Base-by-base conservation (phyloP, 2,329 filamentous ascomycete genomes). In the Peltaster fructicola region DNA sequence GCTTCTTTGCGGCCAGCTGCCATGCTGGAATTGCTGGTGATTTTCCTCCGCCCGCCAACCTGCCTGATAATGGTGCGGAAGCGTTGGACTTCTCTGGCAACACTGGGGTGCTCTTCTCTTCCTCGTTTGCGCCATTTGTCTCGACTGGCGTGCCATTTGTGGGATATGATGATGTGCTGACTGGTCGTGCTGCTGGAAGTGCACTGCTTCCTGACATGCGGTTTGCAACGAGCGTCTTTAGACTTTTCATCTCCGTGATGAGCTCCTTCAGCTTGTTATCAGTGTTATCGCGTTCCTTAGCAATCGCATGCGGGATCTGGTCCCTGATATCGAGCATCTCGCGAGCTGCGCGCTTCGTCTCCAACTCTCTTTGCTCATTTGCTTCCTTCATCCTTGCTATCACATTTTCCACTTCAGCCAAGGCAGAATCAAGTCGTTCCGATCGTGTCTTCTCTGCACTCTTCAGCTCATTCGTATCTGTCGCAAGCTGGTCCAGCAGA, bases 381-480 rank as follows among this genome's bases (percentile, higher is more conserved):
- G 81, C 72, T 22, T 73, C 66, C 54, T 90, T 92, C 39, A 95
- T 62, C 23, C 85, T 78, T 20, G 60, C 53, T 35, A 98, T 69
- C 17, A 91, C 80, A 7, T 62, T 67, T 48, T 98, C 85, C 5
- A 98, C 72, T 25, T 93, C 84, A 4, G 66, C 61, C 8, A 98
- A 63, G 2, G 85, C 76, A 23, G 61, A 61, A 47, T 98, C 88
- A 5, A 98, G 58, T 33, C 76, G 72, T 43, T 82, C 73, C 7
- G 81, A 91, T 31, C 88, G 69, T 30, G 77, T 65, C 47, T 82
- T 65, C 57, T 98, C 88, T 0, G 84, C 75, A 4, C 69, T 64
- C 55, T 98, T 98, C 31, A 98, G 66, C 6, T 72, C 67, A 26
- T 82, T 72, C 1, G 88, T 98, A 49, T 98, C 90, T 40, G 80